Percentiles rank a stretch among this genome's conserved stretches.
These are phyloP conservation scores for Aspergillus phoenicis DNA, from an alignment of 2,329 filamentous ascomycete species.

Conservation along the genomic window DNA sequence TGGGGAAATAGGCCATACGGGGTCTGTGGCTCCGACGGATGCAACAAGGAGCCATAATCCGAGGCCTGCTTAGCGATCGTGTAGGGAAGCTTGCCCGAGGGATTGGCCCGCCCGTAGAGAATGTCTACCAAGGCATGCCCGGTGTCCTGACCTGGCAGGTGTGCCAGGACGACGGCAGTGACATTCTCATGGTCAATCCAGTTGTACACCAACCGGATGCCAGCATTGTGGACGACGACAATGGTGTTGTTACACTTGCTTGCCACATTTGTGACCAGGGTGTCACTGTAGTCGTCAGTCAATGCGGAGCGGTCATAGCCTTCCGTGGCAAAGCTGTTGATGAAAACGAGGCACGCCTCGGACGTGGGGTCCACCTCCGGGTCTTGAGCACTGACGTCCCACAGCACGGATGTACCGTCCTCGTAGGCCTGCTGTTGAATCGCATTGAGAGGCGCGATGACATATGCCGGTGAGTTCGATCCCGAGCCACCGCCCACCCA, in stretches of 20 bases:
- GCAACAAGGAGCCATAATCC: constrained; percentile 53
- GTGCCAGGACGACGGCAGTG: constrained; percentile 65
- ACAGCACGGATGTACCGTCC: constrained; percentile 52
- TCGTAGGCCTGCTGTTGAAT: constrained; percentile 54
- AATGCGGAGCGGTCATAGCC: constrained; percentile 41
- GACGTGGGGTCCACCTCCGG: constrained; percentile 22
- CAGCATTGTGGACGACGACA: constrained; percentile 67
- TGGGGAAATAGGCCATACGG: constrained; percentile 26
- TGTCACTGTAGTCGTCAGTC: constrained; percentile 52
- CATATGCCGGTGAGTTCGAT: constrained; percentile 50
- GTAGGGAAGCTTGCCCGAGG: constrained; percentile 63
- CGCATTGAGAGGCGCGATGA: constrained; percentile 59
- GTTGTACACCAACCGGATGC: constrained; percentile 56
- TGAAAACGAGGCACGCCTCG: constrained; percentile 56
- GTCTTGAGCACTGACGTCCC: constrained; percentile 22
- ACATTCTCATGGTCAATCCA: constrained; percentile 67
- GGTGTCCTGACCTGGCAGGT: constrained; percentile 66
- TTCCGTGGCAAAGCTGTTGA: constrained; percentile 55
- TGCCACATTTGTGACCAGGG: constrained; percentile 60
- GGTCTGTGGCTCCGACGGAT: constrained; percentile 17
- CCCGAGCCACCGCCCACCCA: constrained; percentile 54
- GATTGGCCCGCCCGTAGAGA: constrained; percentile 60
- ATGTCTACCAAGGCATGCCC: constrained; percentile 59
- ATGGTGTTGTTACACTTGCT: constrained; percentile 63
- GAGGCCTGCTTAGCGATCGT: constrained; percentile 60